Evolutionary conservation across 2,329 filamentous ascomycete genomes (phyloP).

Genomic region (Seiridium unicorne): DNA sequence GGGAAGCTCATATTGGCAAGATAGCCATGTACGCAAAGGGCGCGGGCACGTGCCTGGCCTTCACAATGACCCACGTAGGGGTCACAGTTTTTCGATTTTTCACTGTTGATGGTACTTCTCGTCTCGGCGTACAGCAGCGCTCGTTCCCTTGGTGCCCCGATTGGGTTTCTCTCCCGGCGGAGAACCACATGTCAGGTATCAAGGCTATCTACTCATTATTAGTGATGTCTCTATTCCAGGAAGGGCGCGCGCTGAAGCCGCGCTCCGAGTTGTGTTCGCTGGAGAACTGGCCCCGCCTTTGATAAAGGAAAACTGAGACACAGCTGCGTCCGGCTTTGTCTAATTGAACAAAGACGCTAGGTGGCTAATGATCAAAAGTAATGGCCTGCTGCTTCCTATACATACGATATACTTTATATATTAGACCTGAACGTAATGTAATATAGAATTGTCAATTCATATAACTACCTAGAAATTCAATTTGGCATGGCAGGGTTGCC

Average conservation of each 20-base stretch:
- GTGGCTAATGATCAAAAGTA: not conserved
- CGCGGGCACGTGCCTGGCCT: not conserved
- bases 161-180: not conserved
- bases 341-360: not conserved
- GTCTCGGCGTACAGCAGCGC: not conserved
- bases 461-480: not conserved
- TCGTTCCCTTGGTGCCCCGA: not conserved
- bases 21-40: not conserved
- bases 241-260: not conserved
- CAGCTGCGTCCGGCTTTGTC: not conserved
- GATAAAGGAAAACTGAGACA: not conserved
- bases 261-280: not conserved
- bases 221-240: not conserved
- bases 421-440: not conserved
- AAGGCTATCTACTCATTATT: not conserved
- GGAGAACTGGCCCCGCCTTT: not conserved
- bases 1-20: not conserved
- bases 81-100: slow-evolving; percentile 6
- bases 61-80: not conserved
- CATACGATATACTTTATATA: not conserved
- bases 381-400: not conserved
- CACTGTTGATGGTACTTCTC: not conserved
- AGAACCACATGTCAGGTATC: not conserved
- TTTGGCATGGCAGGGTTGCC: not conserved
- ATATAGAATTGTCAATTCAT: not conserved